Conservation (phyloP, 2,329 filamentous ascomycete species). For the Fusarium nodosum region DNA sequence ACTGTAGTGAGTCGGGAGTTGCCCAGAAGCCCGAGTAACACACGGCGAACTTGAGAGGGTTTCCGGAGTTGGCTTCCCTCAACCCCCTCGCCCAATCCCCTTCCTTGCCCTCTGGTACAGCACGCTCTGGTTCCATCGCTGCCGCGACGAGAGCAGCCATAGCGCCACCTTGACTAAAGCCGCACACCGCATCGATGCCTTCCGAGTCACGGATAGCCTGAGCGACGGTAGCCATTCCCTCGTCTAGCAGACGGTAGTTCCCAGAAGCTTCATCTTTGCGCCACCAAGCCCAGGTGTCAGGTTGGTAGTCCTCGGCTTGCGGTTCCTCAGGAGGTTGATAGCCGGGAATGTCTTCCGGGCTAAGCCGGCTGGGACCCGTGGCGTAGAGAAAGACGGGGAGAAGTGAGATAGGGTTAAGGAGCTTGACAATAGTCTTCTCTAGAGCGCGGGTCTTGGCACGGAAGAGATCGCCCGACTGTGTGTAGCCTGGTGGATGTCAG, state of each 20-base stretch:
- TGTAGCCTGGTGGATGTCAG: constrained; percentile 73
- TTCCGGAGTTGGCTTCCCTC: constrained; percentile 63
- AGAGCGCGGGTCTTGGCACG: constrained; percentile 89
- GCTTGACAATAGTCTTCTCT: constrained; percentile 82
- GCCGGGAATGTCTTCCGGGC: constrained; percentile 76
- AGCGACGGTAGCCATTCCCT: constrained; percentile 75
- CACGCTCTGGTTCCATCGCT: constrained; percentile 70
- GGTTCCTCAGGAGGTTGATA: constrained; percentile 64
- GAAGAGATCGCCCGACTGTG: constrained; percentile 89
- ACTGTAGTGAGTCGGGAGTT: constrained; percentile 70
- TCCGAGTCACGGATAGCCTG: constrained; percentile 71
- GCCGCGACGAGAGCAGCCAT: constrained; percentile 79
- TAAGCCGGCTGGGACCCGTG: constrained; percentile 75
- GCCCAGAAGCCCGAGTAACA: constrained; percentile 84
- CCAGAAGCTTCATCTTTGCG: constrained; percentile 74
- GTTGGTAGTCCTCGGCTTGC: constrained; percentile 62
- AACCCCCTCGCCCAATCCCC: constrained; percentile 61
- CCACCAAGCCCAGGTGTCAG: constrained; percentile 87
- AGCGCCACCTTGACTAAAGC: constrained; percentile 85
- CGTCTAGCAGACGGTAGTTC: constrained; percentile 77
- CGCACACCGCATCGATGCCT: constrained; percentile 82
- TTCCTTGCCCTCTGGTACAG: constrained; percentile 48
- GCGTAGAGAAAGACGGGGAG: constrained; percentile 74
- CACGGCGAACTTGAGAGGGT: constrained; percentile 76
- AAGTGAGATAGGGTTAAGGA: constrained; percentile 71